Percentiles rank a stretch among this genome's conserved stretches.
These are phyloP conservation scores for Persicaria tinctoria DNA, from an alignment of 148 eudicot genomes.

Conservation along the genomic window DNA sequence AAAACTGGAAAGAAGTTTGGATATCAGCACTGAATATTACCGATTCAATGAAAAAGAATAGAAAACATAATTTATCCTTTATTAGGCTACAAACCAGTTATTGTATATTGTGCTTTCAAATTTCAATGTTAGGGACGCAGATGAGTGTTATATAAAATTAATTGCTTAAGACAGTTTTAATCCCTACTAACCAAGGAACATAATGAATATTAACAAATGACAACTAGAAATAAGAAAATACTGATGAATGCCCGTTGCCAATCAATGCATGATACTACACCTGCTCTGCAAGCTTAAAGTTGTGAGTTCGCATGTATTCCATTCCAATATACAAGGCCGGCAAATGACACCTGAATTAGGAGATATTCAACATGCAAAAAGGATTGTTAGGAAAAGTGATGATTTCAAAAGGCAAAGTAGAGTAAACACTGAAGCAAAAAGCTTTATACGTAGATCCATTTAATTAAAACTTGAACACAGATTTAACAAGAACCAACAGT, in stretches of 20 bases:
- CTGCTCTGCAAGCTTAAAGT: slow-evolving; percentile 87
- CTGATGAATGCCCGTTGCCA: background rate
- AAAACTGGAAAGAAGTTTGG: slow-evolving; percentile 55
- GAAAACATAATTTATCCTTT: background rate
- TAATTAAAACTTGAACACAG: background rate
- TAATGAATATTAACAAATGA: background rate
- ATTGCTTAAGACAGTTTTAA: background rate
- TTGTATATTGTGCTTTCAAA: background rate
- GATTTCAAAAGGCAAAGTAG: background rate
- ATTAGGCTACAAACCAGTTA: background rate
- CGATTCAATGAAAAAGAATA: background rate
- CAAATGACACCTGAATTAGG: slow-evolving; percentile 82
- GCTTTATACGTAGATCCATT: background rate
- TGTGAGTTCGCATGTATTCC: slow-evolving; percentile 93
- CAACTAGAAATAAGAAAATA: background rate
- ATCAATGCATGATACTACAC: slow-evolving; percentile 20
- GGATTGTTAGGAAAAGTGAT: slow-evolving; percentile 1
- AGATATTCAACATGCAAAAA: slow-evolving; percentile 11
- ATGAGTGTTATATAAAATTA: background rate
- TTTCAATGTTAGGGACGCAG: background rate
- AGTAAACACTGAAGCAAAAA: background rate
- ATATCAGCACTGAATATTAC: background rate
- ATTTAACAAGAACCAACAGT: slow-evolving; percentile 10
- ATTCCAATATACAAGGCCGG: slow-evolving; percentile 94
- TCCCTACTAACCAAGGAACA: background rate